These are phyloP conservation scores for Exserohilum rostratum DNA, from an alignment of 2,329 filamentous ascomycete species.

Conservation along the genomic window DNA sequence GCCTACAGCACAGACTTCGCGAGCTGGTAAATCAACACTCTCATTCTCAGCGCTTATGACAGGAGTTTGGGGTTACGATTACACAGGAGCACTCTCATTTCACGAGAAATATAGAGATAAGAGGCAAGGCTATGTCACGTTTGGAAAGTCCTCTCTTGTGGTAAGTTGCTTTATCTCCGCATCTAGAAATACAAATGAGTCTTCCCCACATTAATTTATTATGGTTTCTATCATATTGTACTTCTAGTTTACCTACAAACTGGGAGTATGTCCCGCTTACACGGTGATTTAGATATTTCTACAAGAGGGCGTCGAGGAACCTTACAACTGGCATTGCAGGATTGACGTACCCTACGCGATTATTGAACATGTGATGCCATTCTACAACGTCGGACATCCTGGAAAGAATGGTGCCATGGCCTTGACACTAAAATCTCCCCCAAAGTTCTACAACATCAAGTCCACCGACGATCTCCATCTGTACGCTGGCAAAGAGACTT, in stretches of 20 bases:
- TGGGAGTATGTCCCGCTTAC: too few species aligned
- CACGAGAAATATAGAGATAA: constrained; percentile 51
- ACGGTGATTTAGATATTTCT: constrained; percentile 15
- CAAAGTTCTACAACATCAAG: constrained; percentile 47
- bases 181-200: background rate
- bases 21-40: constrained; percentile 28
- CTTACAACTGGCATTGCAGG: constrained; percentile 33
- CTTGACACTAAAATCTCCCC: constrained; percentile 48
- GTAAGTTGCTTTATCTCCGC: background rate
- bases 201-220: background rate
- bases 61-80: constrained; percentile 53
- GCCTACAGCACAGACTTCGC: constrained; percentile 5
- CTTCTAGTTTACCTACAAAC: too few species aligned
- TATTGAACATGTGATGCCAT: constrained; percentile 48
- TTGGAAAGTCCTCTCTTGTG: constrained; percentile 43
- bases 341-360: constrained; percentile 54
- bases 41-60: constrained; percentile 39
- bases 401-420: constrained; percentile 34
- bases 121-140: constrained; percentile 46
- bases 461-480: constrained; percentile 27
- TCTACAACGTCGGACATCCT: constrained; percentile 21
- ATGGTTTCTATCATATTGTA: background rate
- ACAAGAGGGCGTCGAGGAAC: background rate
- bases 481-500: constrained; percentile 19
- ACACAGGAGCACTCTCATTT: constrained; percentile 44